Evolutionary conservation across 2,329 filamentous ascomycete species (phyloP).

Genomic region (Fusarium musae): DNA sequence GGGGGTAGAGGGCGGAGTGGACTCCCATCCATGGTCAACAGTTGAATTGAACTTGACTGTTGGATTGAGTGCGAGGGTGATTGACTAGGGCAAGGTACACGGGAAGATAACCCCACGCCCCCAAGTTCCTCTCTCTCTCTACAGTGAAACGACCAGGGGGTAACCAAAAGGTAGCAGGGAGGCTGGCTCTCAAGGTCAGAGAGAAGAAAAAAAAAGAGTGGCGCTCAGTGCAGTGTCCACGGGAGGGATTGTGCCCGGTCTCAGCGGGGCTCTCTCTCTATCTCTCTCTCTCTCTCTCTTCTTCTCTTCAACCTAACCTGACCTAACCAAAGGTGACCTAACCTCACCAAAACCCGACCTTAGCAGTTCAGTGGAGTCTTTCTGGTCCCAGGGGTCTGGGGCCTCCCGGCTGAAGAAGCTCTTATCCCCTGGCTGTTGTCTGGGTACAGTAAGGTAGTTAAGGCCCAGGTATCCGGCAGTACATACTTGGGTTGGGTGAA

Average conservation of each 20-base stretch:
- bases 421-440: conserved; percentile 28
- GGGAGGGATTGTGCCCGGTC: conserved; percentile 33
- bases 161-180: conserved; percentile 1
- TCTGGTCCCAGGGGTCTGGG: conserved; percentile 14
- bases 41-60: conserved; percentile 1
- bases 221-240: conserved; percentile 12
- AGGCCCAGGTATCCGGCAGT: conserved; percentile 15
- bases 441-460: conserved; percentile 18
- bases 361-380: conserved; percentile 23
- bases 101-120: conserved; percentile 38
- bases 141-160: conserved; percentile 29
- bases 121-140: conserved; percentile 7
- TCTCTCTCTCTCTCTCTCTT: neutral
- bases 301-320: conserved; percentile 3
- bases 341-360: conserved; percentile 22
- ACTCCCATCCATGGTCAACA: neutral
- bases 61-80: neutral
- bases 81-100: conserved; percentile 27
- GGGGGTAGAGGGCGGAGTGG: conserved; percentile 35
- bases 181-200: conserved; percentile 23
- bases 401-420: conserved; percentile 23
- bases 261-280: conserved; percentile 27
- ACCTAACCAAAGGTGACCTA: conserved; percentile 2
- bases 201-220: conserved; percentile 12
- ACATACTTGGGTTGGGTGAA: conserved; percentile 2